Conservation (phyloP, 495 filamentous ascomycete species). For the Penicillium psychrofluorescens region DNA sequence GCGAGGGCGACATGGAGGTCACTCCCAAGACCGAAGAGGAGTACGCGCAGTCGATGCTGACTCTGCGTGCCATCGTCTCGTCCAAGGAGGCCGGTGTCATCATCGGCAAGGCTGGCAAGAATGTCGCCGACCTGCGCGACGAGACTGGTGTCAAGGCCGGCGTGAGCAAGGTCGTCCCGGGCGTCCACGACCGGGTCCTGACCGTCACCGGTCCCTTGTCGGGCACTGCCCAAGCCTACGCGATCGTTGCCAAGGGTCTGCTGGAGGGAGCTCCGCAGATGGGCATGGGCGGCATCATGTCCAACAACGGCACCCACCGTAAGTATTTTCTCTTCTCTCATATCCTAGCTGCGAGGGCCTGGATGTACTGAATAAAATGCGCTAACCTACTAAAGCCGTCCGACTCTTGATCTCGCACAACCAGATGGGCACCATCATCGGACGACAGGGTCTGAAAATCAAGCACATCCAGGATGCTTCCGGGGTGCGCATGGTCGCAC, state of each 20-base stretch:
- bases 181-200: slow-evolving; percentile 92
- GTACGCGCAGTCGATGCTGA: slow-evolving; percentile 84
- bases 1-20: slow-evolving; percentile 60
- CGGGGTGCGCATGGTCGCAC: slow-evolving; percentile 95
- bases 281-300: slow-evolving; percentile 85
- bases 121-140: slow-evolving; percentile 92
- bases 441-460: slow-evolving; percentile 92
- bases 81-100: slow-evolving; percentile 98
- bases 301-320: slow-evolving; percentile 89
- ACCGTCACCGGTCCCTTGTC: slow-evolving; percentile 87
- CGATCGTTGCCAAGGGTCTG: slow-evolving; percentile 83
- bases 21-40: slow-evolving; percentile 88
- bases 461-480: slow-evolving; percentile 98
- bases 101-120: slow-evolving; percentile 97
- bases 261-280: slow-evolving; percentile 88
- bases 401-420: slow-evolving; percentile 98
- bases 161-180: slow-evolving; percentile 96
- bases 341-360: not conserved
- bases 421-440: slow-evolving; percentile 99
- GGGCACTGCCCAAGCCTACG: slow-evolving; percentile 82
- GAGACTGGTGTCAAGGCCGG: slow-evolving; percentile 96
- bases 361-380: not conserved
- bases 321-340: slow-evolving; percentile 36
- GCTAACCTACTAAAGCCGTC: slow-evolving; percentile 60
- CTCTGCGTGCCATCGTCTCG: slow-evolving; percentile 92